Conservation (phyloP, 352 stramenopile species). For the Globisporangium lucens region DNA sequence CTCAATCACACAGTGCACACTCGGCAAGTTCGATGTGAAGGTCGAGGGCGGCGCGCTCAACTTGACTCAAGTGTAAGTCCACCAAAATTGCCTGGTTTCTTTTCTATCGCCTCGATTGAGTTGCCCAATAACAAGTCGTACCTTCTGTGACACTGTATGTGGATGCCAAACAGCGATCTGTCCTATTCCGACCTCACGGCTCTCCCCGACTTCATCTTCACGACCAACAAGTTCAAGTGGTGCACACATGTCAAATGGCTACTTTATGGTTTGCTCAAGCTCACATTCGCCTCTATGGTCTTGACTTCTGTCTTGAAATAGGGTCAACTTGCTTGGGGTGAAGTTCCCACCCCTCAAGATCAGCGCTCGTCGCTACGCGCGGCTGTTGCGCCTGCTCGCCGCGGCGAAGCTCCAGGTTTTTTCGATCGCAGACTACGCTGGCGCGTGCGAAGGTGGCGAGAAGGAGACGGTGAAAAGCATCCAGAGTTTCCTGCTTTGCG, state of each 20-base stretch:
- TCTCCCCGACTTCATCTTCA: conserved; percentile 9
- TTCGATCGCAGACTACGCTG: conserved; percentile 1
- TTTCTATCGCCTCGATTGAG: too few species aligned
- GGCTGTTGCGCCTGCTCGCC: conserved; percentile 4
- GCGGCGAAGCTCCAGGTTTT: conserved; percentile 1
- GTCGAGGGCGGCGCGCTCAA: neutral
- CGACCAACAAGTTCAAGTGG: conserved; percentile 4
- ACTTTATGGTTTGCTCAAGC: neutral
- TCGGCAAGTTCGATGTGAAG: conserved; percentile 7
- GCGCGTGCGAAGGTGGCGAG: neutral
- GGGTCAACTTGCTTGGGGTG: conserved; percentile 3
- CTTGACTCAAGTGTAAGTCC: neutral
- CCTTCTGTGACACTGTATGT: neutral
- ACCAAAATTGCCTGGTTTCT: neutral
- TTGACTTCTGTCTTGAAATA: neutral
- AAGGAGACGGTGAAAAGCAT: conserved; percentile 11
- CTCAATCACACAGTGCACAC: neutral
- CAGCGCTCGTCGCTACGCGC: neutral
- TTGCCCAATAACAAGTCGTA: neutral
- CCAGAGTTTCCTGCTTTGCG: conserved; percentile 6
- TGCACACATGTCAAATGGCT: neutral
- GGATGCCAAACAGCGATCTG: neutral
- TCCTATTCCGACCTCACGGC: neutral
- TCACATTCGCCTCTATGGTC: neutral
- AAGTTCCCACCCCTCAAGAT: conserved; percentile 5